Base-by-base conservation (phyloP, 495 filamentous ascomycete species). In the Penicillium silybi region DNA sequence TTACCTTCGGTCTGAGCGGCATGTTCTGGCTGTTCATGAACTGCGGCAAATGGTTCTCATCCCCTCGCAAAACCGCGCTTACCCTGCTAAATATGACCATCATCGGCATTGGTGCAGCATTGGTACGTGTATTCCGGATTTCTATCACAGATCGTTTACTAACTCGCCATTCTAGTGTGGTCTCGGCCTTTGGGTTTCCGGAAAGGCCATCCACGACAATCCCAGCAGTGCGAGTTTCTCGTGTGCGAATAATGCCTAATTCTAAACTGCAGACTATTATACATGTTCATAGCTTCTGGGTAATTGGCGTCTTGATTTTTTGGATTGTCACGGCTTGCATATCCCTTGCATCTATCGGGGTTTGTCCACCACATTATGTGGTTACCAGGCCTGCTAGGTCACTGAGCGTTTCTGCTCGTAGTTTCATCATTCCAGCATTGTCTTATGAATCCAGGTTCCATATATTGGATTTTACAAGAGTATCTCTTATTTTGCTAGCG, bases 21-120 rank as follows among this genome's bases (percentile, higher is more conserved):
- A 63, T 76, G 0, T 77, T 75, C 52, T 73, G 76, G 70, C 46
- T 77, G 19, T 68, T 60, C 53, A 52, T 77, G 61, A 72, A 77
- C 38, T 46, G 60, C 29, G 67, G 63, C 4, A 32, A 42, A 4
- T 69, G 63, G 55, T 63, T 66, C 19, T 54, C 61, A 0, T 68
- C 63, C 22, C 56, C 52, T 35, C 49, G 46, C 45, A 72, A 70
- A 53, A 67, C 69, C 16, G 29, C 68, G 2, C 45, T 75, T 2
- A 71, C 67, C 0, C 15, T 59, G 1, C 32, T 75, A 7, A 76
- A 75, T 45, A 0, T 65, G 0, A 3, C 47, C 1, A 47, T 62
- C 37, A 63, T 78, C 25, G 52, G 40, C 2, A 59, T 76, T 44
- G 75, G 70, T 1, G 61, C 57, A 16, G 20, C 47, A 25, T 46